phyloP scores from a whole-genome alignment of 352 stramenopile species.

The Globisporangium canariense region DNA sequence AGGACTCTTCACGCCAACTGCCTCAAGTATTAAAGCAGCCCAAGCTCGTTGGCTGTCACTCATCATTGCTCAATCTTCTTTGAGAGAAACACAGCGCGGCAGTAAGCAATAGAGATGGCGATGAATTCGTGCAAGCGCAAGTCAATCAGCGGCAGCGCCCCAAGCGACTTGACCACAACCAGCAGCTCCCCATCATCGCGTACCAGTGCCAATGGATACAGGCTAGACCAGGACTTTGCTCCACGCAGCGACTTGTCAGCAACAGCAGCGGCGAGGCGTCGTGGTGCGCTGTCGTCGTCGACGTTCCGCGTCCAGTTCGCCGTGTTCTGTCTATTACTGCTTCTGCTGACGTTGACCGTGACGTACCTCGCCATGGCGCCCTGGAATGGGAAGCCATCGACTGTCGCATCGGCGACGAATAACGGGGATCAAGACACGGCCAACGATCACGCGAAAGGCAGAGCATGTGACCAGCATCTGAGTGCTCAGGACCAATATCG shows the following conservation, averaged over 20 bases:
- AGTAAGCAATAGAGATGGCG: neutral
- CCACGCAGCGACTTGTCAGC: neutral
- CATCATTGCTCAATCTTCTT: neutral
- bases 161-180: neutral
- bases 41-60: neutral
- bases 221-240: no score
- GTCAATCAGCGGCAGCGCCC: neutral
- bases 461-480: neutral
- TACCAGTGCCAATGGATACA: neutral
- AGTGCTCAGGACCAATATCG: neutral
- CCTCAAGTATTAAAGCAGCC: neutral
- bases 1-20: neutral
- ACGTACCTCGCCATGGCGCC: neutral
- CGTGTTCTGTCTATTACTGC: neutral
- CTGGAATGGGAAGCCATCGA: neutral
- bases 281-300: neutral
- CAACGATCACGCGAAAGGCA: neutral
- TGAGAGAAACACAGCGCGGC: neutral
- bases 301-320: neutral
- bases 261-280: neutral
- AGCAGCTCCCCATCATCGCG: neutral
- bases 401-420: neutral
- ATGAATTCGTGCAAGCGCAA: neutral
- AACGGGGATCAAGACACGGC: neutral
- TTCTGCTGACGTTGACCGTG: neutral